Evolutionary conservation across 192 early-diverging fungal genomes (phyloP).

Genomic region (Umbelopsis sp.): DNA sequence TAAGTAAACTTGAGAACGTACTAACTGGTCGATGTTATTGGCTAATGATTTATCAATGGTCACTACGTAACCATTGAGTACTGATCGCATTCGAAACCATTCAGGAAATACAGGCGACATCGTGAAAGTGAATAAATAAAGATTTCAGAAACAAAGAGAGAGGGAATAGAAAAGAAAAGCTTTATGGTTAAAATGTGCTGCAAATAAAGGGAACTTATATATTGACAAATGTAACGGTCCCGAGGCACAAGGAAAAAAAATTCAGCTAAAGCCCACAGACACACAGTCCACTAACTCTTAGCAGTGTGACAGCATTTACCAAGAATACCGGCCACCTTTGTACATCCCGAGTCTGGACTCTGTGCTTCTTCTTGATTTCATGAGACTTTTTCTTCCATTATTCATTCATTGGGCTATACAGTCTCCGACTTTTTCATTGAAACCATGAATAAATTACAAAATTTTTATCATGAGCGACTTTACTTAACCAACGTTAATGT

Average conservation of each 20-base stretch:
- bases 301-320: slow-evolving; percentile 7
- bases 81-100: slow-evolving; percentile 41
- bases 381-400: too few relatives aligned
- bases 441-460: too few relatives aligned
- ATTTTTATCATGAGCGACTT: too few relatives aligned
- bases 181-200: neutral
- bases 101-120: slow-evolving; percentile 13
- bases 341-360: slow-evolving; percentile 7
- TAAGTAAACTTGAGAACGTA: slow-evolving; percentile 27
- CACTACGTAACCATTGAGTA: slow-evolving; percentile 28
- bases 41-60: slow-evolving; percentile 13
- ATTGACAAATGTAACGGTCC: neutral
- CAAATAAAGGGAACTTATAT: neutral
- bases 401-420: too few relatives aligned
- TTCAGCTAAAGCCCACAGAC: slow-evolving; percentile 3
- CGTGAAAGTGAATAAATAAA: neutral
- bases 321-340: neutral
- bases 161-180: neutral
- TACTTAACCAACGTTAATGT: too few relatives aligned
- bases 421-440: too few relatives aligned
- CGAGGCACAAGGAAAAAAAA: slow-evolving; percentile 17
- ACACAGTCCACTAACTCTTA: neutral
- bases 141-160: neutral
- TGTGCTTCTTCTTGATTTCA: neutral
- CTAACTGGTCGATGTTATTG: neutral